Conservation (phyloP, 1,139 yeast species). For the Hyphopichia pseudoburtonii region DNA sequence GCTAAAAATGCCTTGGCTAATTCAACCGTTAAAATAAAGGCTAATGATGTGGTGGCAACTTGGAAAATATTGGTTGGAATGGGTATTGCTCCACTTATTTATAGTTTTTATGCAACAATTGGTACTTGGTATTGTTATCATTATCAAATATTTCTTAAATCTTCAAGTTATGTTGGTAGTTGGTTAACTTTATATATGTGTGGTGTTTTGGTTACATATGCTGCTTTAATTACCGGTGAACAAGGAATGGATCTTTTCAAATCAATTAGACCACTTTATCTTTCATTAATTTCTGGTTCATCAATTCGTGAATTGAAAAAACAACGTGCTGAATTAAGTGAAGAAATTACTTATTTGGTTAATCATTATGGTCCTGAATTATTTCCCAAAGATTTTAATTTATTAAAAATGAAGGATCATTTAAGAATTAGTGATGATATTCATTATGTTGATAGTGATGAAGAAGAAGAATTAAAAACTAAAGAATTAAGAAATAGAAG, state of each 20-base stretch:
- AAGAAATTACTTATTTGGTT: constrained; percentile 44
- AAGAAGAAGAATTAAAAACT: constrained; percentile 57
- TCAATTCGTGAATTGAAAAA: constrained; percentile 53
- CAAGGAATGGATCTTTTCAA: constrained; percentile 88
- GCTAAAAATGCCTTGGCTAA: constrained; percentile 81
- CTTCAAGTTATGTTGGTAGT: constrained; percentile 25
- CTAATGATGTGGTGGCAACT: constrained; percentile 90
- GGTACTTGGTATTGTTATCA: constrained; percentile 53
- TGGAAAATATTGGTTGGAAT: constrained; percentile 92
- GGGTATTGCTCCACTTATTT: constrained; percentile 85
- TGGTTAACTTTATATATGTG: constrained; percentile 52
- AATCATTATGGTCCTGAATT: constrained; percentile 46
- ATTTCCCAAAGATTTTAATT: constrained; percentile 48
- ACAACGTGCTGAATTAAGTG: constrained; percentile 37
- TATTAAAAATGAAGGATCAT: constrained; percentile 35
- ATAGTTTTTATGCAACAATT: constrained; percentile 72
- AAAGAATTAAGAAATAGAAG: constrained; percentile 52
- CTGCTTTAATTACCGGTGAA: constrained; percentile 89
- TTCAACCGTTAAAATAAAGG: constrained; percentile 86
- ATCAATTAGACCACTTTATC: constrained; percentile 76
- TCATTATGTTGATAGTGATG: constrained; percentile 45
- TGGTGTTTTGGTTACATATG: constrained; percentile 74
- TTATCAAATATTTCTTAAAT: constrained; percentile 3
- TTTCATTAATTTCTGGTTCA: constrained; percentile 66
- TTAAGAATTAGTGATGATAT: constrained; percentile 27